Evolutionary conservation across 148 eudicot species (phyloP), one percentile per base, ranked within the genome.

Genomic region (Nepenthes gracilis): DNA sequence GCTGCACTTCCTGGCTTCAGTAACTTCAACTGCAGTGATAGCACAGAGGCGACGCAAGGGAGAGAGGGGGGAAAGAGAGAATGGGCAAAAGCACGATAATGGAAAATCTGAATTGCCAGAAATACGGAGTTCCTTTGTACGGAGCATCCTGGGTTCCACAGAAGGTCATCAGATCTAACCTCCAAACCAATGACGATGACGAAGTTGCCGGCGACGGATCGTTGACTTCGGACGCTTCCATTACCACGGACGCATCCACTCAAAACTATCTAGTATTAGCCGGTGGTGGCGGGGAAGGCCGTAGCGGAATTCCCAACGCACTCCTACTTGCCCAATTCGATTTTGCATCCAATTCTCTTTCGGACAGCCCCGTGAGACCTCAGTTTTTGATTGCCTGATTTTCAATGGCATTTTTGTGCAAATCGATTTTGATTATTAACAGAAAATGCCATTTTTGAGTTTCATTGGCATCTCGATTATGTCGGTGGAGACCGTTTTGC

Each of bases 261-360:
- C 35, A 59, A 33, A 63, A 57, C 57, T 76, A 72, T 47, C 68
- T 87, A 0, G 72, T 88, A 1, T 67, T 91, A 4, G 70, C 90
- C 49, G 97, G 97, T 15, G 97, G 97, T 23, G 97, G 97, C 6
- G 97, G 97, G 4, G 88, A 78, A 67, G 96, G 97, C 14, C 68
- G 72, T 12, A 88, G 82, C 65, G 97, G 97, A 10, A 88, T 92
- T 52, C 94, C 85, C 45, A 92, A 92, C 57, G 88, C 84, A 12
- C 48, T 92, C 45, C 61, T 92, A 2, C 64, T 88, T 35, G 62
- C 88, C 0, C 56, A 73, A 36, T 88, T 88, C 63, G 86, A 92
- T 70, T 67, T 33, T 67, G 61, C 65, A 32, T 60, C 85, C 8
- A 70, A 72, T 69, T 78, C 81, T 32, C 87, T 92, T 53, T 80